A percentile compares a stretch with the other conserved stretches of the same genome.
These are phyloP conservation scores for Isoetes engelmannii DNA, from an alignment of 83 land plant species.

Conservation along the genomic window DNA sequence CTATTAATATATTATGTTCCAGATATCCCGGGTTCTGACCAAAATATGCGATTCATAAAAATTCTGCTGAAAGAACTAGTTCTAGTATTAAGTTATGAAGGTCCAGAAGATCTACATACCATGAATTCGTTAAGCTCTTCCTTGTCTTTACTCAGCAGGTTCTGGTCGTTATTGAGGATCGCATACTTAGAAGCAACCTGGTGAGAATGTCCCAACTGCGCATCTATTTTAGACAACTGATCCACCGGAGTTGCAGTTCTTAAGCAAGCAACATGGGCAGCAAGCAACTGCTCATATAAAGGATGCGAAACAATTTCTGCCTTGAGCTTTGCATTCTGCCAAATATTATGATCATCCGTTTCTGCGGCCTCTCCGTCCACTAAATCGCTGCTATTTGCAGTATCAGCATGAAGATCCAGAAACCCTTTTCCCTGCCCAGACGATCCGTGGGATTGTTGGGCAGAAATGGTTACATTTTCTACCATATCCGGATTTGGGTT, in stretches of 20 bases:
- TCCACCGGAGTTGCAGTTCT: constrained; percentile 87
- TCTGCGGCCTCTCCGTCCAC: constrained; percentile 18
- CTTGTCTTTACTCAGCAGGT: constrained; percentile 34
- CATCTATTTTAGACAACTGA: constrained; percentile 71
- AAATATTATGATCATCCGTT: background rate
- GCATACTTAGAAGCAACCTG: constrained; percentile 71
- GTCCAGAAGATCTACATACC: constrained; percentile 29
- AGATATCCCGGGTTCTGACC: too few relatives aligned
- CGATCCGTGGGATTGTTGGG: constrained; percentile 29
- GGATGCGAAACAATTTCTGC: constrained; percentile 76
- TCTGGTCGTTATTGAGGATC: constrained; percentile 26
- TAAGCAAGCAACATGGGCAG: constrained; percentile 82
- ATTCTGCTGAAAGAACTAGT: too few relatives aligned
- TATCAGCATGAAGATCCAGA: constrained; percentile 11
- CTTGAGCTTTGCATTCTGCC: constrained; percentile 50
- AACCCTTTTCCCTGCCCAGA: constrained; percentile 1
- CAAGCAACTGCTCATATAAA: constrained; percentile 71
- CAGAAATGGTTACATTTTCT: background rate
- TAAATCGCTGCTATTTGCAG: constrained; percentile 24
- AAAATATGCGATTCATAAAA: too few relatives aligned
- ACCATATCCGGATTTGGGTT: background rate
- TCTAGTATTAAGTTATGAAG: background rate
- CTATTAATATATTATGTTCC: too few relatives aligned
- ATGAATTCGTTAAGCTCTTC: constrained; percentile 76
- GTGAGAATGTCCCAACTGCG: constrained; percentile 78